Base-by-base conservation (phyloP, 305 asterid species). In the Nicotiana rustica region DNA sequence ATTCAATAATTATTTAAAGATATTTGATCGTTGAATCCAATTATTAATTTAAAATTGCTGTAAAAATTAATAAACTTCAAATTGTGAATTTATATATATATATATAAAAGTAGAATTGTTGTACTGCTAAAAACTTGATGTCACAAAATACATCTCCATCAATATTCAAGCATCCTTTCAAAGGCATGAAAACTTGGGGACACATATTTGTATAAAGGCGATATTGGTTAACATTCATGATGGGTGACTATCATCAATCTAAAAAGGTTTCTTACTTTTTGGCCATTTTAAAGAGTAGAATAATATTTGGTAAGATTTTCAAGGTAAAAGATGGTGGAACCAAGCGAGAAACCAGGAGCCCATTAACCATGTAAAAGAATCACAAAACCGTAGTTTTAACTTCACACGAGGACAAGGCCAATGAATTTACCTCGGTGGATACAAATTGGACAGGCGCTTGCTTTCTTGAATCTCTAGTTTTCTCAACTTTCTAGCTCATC, bases 381-480 rank as follows among this genome's bases (percentile, higher is more conserved):
- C 38, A 79, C 18, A 21, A 35, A 59, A 61, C 36, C 57, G 19
- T 79, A 79, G 61, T 65, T 79, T 79, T 61, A 61, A 25, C 75
- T 66, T 56, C 86, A 87, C 86, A 82, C 65, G 67, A 84, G 79
- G 89, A 89, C 91, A 86, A 86, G 82, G 61, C 19, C 84, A 88
- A 86, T 85, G 81, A 82, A 89, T 83, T 68, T 85, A 84, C 88
- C 91, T 88, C 78, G 90, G 76, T 84, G 80, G 52, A 64, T 83
- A 75, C 88, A 88, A 88, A 71, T 82, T 25, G 60, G 91, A 89
- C 89, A 85, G 86, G 90, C 90, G 84, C 91, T 88, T 89, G 89
- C 90, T 89, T 89, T 87, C 31, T 85, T 86, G 91, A 56, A 81
- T 86, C 87, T 82, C 88, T 73, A 44, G 78, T 82, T 83, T 52